Base-by-base conservation (phyloP, 441 rosid genomes). In the Gossypium gossypioides region DNA sequence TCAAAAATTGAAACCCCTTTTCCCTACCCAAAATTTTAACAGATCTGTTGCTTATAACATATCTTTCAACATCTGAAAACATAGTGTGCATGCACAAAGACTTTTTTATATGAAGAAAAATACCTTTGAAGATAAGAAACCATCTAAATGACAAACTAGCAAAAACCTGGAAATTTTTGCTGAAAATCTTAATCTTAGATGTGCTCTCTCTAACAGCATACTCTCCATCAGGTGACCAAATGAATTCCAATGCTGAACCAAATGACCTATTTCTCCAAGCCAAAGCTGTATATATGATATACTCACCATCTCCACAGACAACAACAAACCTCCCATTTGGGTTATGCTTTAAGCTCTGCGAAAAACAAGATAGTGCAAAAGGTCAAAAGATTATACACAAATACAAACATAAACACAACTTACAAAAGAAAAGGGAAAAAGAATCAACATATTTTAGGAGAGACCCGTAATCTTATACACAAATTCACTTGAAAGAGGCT, bases 181-280 rank as follows among this genome's bases (percentile, higher is more conserved):
- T 89, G 93, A 93, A 96, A 72, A 91, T 83, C 84, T 90, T 93
- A 34, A 96, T 86, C 90, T 88, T 93, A 69, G 99, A 85, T 54
- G 98, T 81, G 79, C 96, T 96, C 82, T 96, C 99, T 78, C 96
- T 87, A 75, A 89, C 94, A 80, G 98, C 99, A 88, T 91, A 89
- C 80, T 96, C 98, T 57, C 99, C 98, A 68, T 96, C 99, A 68
- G 91, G 85, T 32, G 99, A 93, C 99, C 99, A 96, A 71, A 81
- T 94, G 77, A 93, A 90, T 85, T 93, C 99, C 84, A 96, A 78
- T 6, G 96, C 97, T 44, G 97, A 92, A 72, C 99, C 99, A 89
- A 92, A 95, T 64, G 99, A 95, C 79, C 98, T 88, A 78, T 95
- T 92, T 82, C 99, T 91, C 99, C 99, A 95, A 21, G 99, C 99